Percentiles rank a stretch among this genome's conserved stretches.
Conservation (phyloP, 495 filamentous ascomycete species). For the Daldinia childiae region DNA sequence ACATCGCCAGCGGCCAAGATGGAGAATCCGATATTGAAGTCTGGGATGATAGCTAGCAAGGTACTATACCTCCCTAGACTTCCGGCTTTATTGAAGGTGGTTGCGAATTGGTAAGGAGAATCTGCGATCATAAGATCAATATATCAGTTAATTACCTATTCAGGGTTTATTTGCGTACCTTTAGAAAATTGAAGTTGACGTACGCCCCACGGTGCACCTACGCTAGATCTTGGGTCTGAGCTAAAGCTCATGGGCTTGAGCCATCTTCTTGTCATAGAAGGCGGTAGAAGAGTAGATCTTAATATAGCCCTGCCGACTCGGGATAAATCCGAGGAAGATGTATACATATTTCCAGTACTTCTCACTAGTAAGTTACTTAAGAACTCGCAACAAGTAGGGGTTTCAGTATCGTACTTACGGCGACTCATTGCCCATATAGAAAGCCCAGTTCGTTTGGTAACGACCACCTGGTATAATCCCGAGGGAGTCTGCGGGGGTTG, state of each 20-base stretch:
- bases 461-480: slow-evolving; percentile 50
- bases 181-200: slow-evolving; percentile 42
- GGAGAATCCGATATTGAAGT: slow-evolving; percentile 63
- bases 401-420: slow-evolving; percentile 40
- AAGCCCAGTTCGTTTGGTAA: slow-evolving; percentile 45
- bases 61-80: slow-evolving; percentile 58
- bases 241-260: slow-evolving; percentile 63
- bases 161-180: slow-evolving; percentile 8
- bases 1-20: slow-evolving; percentile 59
- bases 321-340: slow-evolving; percentile 60
- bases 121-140: slow-evolving; percentile 42
- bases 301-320: slow-evolving; percentile 64
- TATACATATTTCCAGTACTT: slow-evolving; percentile 67
- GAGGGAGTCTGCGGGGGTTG: slow-evolving; percentile 44
- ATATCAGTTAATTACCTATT: too few species aligned
- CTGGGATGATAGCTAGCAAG: slow-evolving; percentile 61
- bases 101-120: slow-evolving; percentile 52
- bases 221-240: slow-evolving; percentile 52
- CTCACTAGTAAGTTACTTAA: neutral
- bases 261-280: slow-evolving; percentile 62
- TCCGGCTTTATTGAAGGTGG: slow-evolving; percentile 65
- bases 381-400: neutral
- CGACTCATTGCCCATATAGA: slow-evolving; percentile 48
- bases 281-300: slow-evolving; percentile 57
- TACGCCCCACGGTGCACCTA: slow-evolving; percentile 70